These are phyloP conservation scores for Leucocoprinus sp. DNA, from an alignment of 768 basidiomycete species.

Conservation along the genomic window DNA sequence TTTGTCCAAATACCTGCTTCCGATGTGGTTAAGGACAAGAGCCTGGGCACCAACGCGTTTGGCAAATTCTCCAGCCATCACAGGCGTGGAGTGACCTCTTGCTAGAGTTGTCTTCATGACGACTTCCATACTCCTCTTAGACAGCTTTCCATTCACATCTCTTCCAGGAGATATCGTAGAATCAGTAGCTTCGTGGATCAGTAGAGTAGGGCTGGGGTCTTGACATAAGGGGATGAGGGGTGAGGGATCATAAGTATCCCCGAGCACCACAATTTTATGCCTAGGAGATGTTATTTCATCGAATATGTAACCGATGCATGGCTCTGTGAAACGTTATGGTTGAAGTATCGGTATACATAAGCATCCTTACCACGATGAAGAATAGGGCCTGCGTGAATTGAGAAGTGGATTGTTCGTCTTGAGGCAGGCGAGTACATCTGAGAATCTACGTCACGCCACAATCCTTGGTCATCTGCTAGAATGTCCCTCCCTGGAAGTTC, in stretches of 20 bases:
- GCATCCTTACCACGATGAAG: constrained; percentile 55
- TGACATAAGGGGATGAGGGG: constrained; percentile 48
- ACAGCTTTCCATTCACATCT: constrained; percentile 32
- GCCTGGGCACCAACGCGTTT: constrained; percentile 46
- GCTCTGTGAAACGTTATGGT: constrained; percentile 35
- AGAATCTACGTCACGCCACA: constrained; percentile 52
- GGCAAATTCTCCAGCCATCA: constrained; percentile 74
- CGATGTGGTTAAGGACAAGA: constrained; percentile 74
- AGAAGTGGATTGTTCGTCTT: constrained; percentile 28
- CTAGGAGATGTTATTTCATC: constrained; percentile 40
- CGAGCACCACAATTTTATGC: constrained; percentile 68
- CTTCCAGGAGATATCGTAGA: constrained; percentile 52
- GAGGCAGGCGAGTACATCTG: constrained; percentile 30
- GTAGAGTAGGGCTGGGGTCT: constrained; percentile 45
- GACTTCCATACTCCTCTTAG: constrained; percentile 32
- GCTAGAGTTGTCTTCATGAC: constrained; percentile 44
- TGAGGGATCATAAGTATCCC: constrained; percentile 67
- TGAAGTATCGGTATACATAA: neutral
- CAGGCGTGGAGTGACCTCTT: constrained; percentile 73
- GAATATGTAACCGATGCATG: constrained; percentile 75
- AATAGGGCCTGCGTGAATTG: constrained; percentile 72
- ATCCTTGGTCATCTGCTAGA: constrained; percentile 41
- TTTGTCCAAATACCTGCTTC: constrained; percentile 41
- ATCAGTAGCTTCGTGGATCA: constrained; percentile 85
- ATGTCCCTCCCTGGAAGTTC: constrained; percentile 62